phyloP scores from a whole-genome alignment of 2,329 filamentous ascomycete species.

The Botrytis galanthina region DNA sequence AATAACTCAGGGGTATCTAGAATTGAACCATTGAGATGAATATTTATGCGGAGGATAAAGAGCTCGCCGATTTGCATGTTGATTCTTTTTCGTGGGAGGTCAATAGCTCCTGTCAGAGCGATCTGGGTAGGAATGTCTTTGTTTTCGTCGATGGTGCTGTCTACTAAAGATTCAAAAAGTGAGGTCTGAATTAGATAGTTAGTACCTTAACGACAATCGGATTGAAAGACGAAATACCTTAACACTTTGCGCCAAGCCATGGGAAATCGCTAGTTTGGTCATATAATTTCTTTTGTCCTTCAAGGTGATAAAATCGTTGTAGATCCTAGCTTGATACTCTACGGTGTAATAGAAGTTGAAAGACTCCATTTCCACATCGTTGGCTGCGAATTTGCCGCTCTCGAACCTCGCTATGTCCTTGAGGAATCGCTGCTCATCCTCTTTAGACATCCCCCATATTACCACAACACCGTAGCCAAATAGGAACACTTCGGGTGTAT shows the following conservation, averaged over 20 bases:
- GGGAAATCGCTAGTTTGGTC: constrained; percentile 95
- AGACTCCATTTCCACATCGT: constrained; percentile 91
- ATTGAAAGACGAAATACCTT: constrained; percentile 55
- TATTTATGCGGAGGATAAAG: constrained; percentile 96
- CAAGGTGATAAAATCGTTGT: constrained; percentile 98
- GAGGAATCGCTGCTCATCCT: constrained; percentile 84
- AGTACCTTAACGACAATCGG: constrained; percentile 14
- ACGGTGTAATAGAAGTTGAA: constrained; percentile 99
- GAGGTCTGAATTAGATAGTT: constrained; percentile 60
- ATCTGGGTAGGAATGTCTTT: constrained; percentile 93
- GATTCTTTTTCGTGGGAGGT: constrained; percentile 83
- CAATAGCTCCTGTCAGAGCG: constrained; percentile 86
- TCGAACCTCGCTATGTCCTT: constrained; percentile 96
- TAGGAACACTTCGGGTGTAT: constrained; percentile 91
- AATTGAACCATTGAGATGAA: constrained; percentile 94
- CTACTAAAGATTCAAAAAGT: constrained; percentile 91
- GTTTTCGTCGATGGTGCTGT: constrained; percentile 88
- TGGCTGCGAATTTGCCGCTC: constrained; percentile 79
- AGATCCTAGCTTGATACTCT: constrained; percentile 97
- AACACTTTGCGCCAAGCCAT: constrained; percentile 91
- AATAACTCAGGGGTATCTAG: constrained; percentile 96
- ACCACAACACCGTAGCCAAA: constrained; percentile 98
- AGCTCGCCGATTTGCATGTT: constrained; percentile 99
- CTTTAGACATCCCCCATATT: constrained; percentile 95
- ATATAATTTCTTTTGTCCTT: constrained; percentile 95